A percentile compares a stretch with the other conserved stretches of the same genome.
These are phyloP conservation scores for Hymenotorrendiella dingleyae DNA, from an alignment of 2,329 filamentous ascomycete species.

Conservation along the genomic window DNA sequence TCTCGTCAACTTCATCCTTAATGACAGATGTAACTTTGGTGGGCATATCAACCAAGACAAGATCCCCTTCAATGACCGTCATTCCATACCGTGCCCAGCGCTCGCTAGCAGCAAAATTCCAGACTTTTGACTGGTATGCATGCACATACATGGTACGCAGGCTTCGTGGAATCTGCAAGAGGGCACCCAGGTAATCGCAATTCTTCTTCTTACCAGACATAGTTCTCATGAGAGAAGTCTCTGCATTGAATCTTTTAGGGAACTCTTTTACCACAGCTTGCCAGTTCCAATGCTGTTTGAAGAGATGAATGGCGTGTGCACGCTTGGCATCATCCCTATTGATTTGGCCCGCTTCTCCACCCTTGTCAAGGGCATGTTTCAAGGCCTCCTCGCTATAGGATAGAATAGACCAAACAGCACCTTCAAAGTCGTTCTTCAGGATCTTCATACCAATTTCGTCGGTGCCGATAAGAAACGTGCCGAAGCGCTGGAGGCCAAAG, in stretches of 20 bases:
- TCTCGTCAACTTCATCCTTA: slow-evolving; percentile 32
- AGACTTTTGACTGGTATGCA: slow-evolving; percentile 90
- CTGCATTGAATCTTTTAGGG: slow-evolving; percentile 76
- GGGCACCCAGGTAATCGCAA: slow-evolving; percentile 70
- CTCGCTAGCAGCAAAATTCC: slow-evolving; percentile 79
- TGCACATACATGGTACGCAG: slow-evolving; percentile 93
- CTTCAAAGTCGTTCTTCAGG: slow-evolving; percentile 73
- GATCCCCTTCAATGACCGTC: slow-evolving; percentile 75
- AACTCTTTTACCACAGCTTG: slow-evolving; percentile 59
- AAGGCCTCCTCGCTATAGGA: slow-evolving; percentile 62
- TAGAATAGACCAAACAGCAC: slow-evolving; percentile 72
- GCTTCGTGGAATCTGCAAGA: slow-evolving; percentile 73
- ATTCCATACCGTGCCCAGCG: slow-evolving; percentile 72
- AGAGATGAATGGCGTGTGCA: slow-evolving; percentile 71
- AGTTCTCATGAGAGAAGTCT: slow-evolving; percentile 72
- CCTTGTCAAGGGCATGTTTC: slow-evolving; percentile 37
- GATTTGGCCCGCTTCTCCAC: slow-evolving; percentile 45
- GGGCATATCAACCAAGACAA: slow-evolving; percentile 37
- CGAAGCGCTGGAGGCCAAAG: slow-evolving; percentile 95
- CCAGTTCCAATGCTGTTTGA: slow-evolving; percentile 55
- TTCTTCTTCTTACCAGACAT: slow-evolving; percentile 42
- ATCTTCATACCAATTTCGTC: slow-evolving; percentile 81
- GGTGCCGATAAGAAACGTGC: slow-evolving; percentile 79
- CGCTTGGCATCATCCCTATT: slow-evolving; percentile 73
- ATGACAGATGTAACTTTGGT: slow-evolving; percentile 8